Evolutionary conservation across 2,329 filamentous ascomycete species (phyloP), one percentile per base, ranked within the genome.

Genomic region (Pseudocercospora macadamiae): DNA sequence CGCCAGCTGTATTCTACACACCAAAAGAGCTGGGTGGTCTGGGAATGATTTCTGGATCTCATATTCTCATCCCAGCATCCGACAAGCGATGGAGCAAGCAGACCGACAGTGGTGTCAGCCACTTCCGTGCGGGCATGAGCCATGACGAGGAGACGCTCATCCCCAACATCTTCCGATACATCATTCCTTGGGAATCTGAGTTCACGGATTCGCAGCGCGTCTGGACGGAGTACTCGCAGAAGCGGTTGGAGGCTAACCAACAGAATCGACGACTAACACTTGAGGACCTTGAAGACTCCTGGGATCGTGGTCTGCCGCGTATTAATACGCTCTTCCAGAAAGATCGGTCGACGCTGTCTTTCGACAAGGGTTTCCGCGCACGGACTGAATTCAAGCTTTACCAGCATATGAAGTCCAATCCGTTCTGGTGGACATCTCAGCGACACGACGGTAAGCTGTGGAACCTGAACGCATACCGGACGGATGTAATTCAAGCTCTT

Each of bases 281-380:
- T 6, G 95, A 99, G 74, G 95, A 99, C 77, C 81, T 99, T 19
- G 95, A 99, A 72, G 95, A 99, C 73, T 96, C 91, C 72, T 99
- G 95, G 95, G 96, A 99, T 72, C 91, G 95, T 67, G 95, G 95
- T 80, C 82, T 99, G 53, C 95, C 95, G 16, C 90, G 95, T 79
- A 99, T 99, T 79, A 99, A 99, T 74, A 99, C 95, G 0, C 82
- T 99, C 2, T 99, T 99, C 86, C 95, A 99, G 74, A 99, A 99
- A 76, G 95, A 99, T 69, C 85, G 95, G 70, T 97, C 92, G 74
- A 99, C 95, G 0, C 83, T 99, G 64, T 96, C 91, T 71, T 99
- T 99, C 71, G 95, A 99, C 80, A 99, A 99, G 78, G 95, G 95
- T 55, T 99, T 97, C 87, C 89, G 95, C 67, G 88, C 93, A 12